phyloP scores from a whole-genome alignment of 768 basidiomycete genomes.

The Candolleomyces eurysporus region DNA sequence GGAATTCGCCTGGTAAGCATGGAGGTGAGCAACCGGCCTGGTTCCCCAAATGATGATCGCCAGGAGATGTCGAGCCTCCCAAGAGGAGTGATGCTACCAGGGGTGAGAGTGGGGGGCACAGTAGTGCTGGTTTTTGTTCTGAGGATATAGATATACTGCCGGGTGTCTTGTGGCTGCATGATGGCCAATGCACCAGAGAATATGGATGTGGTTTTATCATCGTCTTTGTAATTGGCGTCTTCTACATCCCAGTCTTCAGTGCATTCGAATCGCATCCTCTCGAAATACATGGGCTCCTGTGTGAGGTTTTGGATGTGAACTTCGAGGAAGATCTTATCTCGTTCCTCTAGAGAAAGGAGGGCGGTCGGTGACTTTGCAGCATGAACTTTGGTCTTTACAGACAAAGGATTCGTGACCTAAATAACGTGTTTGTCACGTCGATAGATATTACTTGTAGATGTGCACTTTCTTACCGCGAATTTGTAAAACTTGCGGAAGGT shows the following conservation, averaged over 20 bases:
- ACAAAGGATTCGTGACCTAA: conserved; percentile 91
- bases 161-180: conserved; percentile 80
- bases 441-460: neutral
- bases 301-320: conserved; percentile 91
- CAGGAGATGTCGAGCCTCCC: conserved; percentile 90
- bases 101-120: conserved; percentile 48
- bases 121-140: conserved; percentile 45
- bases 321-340: conserved; percentile 87
- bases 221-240: conserved; percentile 47
- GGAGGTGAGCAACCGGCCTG: conserved; percentile 84
- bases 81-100: conserved; percentile 74
- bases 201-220: conserved; percentile 31
- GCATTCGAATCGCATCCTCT: conserved; percentile 77
- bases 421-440: neutral
- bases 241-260: conserved; percentile 62
- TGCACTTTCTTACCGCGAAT: conserved; percentile 63
- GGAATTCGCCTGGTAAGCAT: conserved; percentile 84
- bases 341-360: conserved; percentile 55
- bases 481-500: conserved; percentile 90
- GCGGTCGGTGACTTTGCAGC: conserved; percentile 71
- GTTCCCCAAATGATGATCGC: conserved; percentile 83
- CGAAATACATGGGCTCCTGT: conserved; percentile 71
- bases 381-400: conserved; percentile 95
- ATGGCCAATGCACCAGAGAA: conserved; percentile 65
- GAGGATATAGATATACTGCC: conserved; percentile 88